Percentiles rank a stretch among this genome's conserved stretches.
These are phyloP conservation scores for Forsythia suspensa DNA, from an alignment of 257 asterid species.

Conservation along the genomic window DNA sequence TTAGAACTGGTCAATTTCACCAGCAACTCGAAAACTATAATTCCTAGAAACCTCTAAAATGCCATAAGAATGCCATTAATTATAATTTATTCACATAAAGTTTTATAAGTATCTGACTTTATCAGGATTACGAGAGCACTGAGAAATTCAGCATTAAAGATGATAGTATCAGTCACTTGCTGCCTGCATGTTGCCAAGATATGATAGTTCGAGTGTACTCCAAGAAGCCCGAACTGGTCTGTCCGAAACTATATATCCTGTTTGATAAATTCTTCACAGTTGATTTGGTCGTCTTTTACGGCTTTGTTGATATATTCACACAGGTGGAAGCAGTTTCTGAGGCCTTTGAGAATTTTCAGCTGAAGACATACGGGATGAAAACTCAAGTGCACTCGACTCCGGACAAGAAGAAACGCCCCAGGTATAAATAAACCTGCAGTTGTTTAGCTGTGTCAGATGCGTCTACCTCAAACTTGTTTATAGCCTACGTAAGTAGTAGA, in stretches of 20 bases:
- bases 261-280: background rate
- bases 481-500: conserved; percentile 5
- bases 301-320: background rate
- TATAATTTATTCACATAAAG: background rate
- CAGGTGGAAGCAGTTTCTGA: conserved; percentile 77
- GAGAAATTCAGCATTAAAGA: conserved; percentile 48
- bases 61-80: background rate
- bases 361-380: conserved; percentile 66
- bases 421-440: background rate
- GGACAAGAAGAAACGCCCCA: conserved; percentile 51
- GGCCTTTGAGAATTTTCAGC: conserved; percentile 80
- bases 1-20: background rate
- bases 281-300: background rate
- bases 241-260: conserved; percentile 14
- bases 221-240: conserved; percentile 70
- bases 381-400: conserved; percentile 87
- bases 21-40: background rate
- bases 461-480: conserved; percentile 11
- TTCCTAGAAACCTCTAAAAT: background rate
- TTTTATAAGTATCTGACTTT: background rate
- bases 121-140: conserved; percentile 63
- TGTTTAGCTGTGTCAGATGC: conserved; percentile 18
- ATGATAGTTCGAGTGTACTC: conserved; percentile 84
- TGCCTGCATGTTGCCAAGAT: conserved; percentile 80
- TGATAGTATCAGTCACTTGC: conserved; percentile 70